Base-by-base conservation (phyloP, 225 moss, liverwort and hornwort genomes). In the Antitrichia curtipendula region DNA sequence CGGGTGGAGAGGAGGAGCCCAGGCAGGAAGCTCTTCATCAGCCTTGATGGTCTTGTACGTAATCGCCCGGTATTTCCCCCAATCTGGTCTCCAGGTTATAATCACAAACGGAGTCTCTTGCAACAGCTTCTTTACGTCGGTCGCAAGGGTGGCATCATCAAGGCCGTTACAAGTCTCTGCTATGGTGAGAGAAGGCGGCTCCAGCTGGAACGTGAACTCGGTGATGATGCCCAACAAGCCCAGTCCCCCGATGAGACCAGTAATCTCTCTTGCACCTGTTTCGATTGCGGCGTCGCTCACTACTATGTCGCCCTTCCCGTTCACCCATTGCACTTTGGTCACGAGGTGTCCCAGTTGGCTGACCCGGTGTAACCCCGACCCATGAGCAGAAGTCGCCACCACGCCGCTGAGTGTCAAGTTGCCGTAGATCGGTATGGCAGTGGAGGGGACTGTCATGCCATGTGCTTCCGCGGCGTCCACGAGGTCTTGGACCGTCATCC, bases 381-480 rank as follows among this genome's bases (percentile, higher is more conserved):
- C 92, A 56, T 93, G 92, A 47, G 91, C 92, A 29, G 90, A 84
- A 19, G 88, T 81, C 56, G 75, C 76, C 29, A 95, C 85, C 86
- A 93, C 89, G n/a, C 95, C 95, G 32, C 92, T 53, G 41, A 93
- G 52, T 10, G 93, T 91, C 50, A 93, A 74, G 25, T 92, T 93
- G 72, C 91, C 91, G 82, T 93, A 82, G 28, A 82, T 29, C 52
- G 52, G 82, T 36, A 82, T 3, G 52, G 52, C 82, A n/a, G 52
- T 38, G 36, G 34, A 84, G 36, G 74, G 59, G 23, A 84, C 74
- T 36, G 43, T 60, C 82, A 82, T 82, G 18, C 38, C 66, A 52
- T 82, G 17, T 49, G 82, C 50, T 25, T 82, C 82, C 52, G 52
- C 66, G 27, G 82, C 66, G 52, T 82, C 82, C 52, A 83, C 91